Conservation (phyloP, 257 asterid genomes). For the Parsonsia alboflavescens region DNA sequence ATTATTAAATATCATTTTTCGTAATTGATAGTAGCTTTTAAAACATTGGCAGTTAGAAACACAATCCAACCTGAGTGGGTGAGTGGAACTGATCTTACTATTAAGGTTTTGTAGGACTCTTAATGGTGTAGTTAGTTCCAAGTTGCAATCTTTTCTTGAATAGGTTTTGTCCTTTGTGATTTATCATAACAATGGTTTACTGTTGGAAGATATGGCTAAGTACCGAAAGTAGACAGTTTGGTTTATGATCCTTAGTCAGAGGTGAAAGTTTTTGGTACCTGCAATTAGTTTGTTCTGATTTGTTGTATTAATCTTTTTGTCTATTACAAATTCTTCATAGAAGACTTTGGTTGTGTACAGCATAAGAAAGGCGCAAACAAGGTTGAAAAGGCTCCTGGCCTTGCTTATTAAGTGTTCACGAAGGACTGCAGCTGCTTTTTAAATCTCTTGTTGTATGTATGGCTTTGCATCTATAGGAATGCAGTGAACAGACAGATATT, state of each 20-base stretch:
- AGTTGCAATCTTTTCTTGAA: neutral
- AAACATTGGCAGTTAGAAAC: neutral
- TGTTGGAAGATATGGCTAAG: neutral
- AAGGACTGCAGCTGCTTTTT: neutral
- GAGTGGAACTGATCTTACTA: neutral
- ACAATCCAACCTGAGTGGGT: neutral
- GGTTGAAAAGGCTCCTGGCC: neutral
- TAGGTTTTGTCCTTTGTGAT: neutral
- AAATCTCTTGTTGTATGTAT: neutral
- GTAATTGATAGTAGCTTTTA: neutral
- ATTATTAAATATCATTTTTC: neutral
- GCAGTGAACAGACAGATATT: neutral
- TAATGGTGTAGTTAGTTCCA: neutral
- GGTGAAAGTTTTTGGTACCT: neutral
- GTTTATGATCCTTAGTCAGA: neutral
- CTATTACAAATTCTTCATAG: neutral
- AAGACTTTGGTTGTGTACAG: neutral
- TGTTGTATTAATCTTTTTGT: neutral
- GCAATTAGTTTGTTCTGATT: neutral
- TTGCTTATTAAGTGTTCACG: neutral
- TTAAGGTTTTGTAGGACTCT: neutral
- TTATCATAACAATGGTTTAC: neutral
- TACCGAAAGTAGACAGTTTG: neutral
- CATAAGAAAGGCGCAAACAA: neutral
- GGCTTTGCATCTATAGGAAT: neutral